Evolutionary conservation across 352 stramenopile genomes (phyloP), one percentile per base, ranked within the genome.

Genomic region (Globisporangium parvum): DNA sequence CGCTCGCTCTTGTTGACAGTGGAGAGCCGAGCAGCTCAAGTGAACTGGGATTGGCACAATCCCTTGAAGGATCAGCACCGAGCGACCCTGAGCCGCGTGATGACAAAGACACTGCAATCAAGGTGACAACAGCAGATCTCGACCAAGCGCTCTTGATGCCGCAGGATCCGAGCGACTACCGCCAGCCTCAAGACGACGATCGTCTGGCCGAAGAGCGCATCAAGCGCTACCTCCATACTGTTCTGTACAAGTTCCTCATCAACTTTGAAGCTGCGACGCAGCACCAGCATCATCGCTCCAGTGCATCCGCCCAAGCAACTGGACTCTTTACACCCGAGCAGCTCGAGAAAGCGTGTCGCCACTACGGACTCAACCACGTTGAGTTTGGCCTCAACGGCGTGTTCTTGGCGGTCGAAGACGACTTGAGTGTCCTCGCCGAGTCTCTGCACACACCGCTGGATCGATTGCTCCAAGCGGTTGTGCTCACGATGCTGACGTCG

Each of bases 321-420:
- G n/a, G 23, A 1, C 26, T 64, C 20, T 54, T 59, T 28, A 46
- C 58, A 23, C 15, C 28, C 8, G 58, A 59, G 5, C 58, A 64
- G 17, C 24, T 64, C 10, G 18, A 48, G 12, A 55, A 44, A 37
- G 41, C 51, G 14, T 35, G 58, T 40, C 45, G 55, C 12, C 37
- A 64, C 18, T 64, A 63, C 26, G 49, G 52, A 21, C 44, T 63
- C 37, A 35, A 55, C 35, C 57, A 59, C 39, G 0, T 44, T 15
- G 51, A 49, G 26, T 51, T 63, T 21, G 57, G 57, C 3, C 33
- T 63, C 11, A 53, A 44, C 10, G 51, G 57, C 14, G 46, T 63
- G 4, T 63, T 63, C 35, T n/a, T 63, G 35, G 51, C 51, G 6
- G 11, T 58, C 31, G 57, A 59, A 55, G 57, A 63, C 9, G 37